These are phyloP conservation scores for Phaeophleospora eucalypticola DNA, from an alignment of 2,329 filamentous ascomycete species.

Conservation along the genomic window DNA sequence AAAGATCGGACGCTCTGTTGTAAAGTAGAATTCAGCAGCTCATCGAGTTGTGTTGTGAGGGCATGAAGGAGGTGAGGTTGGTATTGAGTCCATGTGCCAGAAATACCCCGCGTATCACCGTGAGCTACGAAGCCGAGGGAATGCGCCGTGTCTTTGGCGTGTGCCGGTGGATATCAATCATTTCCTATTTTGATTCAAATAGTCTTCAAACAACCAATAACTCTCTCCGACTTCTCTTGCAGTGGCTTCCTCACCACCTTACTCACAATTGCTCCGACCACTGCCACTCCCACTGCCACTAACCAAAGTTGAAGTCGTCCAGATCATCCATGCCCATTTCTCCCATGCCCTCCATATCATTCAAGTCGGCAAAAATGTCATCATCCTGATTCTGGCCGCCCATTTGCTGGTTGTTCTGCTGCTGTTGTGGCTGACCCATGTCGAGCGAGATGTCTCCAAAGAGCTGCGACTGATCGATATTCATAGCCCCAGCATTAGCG, in stretches of 20 bases:
- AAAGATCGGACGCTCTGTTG: neutral
- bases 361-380: slow-evolving; percentile 42
- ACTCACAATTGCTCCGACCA: no score
- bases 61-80: slow-evolving; percentile 3
- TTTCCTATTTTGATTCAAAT: no score
- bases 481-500: slow-evolving; percentile 23
- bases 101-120: slow-evolving; percentile 3
- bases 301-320: slow-evolving; percentile 32
- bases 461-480: slow-evolving; percentile 17
- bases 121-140: slow-evolving; percentile 3
- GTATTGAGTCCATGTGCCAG: neutral
- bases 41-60: neutral
- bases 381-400: slow-evolving; percentile 34
- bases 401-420: slow-evolving; percentile 25
- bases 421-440: slow-evolving; percentile 19
- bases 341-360: slow-evolving; percentile 30
- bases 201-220: no score
- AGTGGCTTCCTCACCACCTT: no score
- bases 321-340: slow-evolving; percentile 16
- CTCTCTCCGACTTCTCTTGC: no score
- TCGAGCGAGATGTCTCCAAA: slow-evolving; percentile 11
- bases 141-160: neutral
- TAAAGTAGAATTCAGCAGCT: neutral
- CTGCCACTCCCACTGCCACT: neutral
- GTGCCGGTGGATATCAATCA: no score